A percentile compares a stretch with the other conserved stretches of the same genome.
Evolutionary conservation across 345 rosid genomes (phyloP).

Genomic region (Hevea brasiliensis): DNA sequence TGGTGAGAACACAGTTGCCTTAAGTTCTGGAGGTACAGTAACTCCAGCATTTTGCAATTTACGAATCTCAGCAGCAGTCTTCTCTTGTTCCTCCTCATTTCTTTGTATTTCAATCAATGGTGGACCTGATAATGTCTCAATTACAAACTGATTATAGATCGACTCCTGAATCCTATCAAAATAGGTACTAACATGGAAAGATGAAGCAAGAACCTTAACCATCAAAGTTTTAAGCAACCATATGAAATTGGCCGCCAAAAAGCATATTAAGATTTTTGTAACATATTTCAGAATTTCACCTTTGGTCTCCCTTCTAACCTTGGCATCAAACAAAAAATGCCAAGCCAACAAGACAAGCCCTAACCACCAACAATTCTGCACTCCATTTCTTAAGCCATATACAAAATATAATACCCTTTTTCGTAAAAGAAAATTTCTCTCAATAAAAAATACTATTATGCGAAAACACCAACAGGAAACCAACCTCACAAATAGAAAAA

Average conservation of each 20-base stretch:
- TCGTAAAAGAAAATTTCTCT: slow-evolving; percentile 68
- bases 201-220: slow-evolving; percentile 80
- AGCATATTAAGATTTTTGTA: slow-evolving; percentile 65
- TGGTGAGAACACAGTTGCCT: slow-evolving; percentile 43
- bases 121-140: slow-evolving; percentile 78
- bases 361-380: slow-evolving; percentile 84
- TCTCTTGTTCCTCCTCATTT: slow-evolving; percentile 50
- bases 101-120: slow-evolving; percentile 59
- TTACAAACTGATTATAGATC: slow-evolving; percentile 71
- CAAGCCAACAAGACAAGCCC: slow-evolving; percentile 72
- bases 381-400: slow-evolving; percentile 72
- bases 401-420: slow-evolving; percentile 82
- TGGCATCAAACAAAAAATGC: slow-evolving; percentile 62
- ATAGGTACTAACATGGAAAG: slow-evolving; percentile 88
- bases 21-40: slow-evolving; percentile 55
- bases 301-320: slow-evolving; percentile 40
- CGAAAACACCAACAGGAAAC: slow-evolving; percentile 91
- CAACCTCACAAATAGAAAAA: slow-evolving; percentile 78
- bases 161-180: slow-evolving; percentile 91
- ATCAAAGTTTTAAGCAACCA: slow-evolving; percentile 88
- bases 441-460: slow-evolving; percentile 69
- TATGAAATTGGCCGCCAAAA: slow-evolving; percentile 56
- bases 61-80: slow-evolving; percentile 45
- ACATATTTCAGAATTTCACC: slow-evolving; percentile 45
- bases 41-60: slow-evolving; percentile 65